Evolutionary conservation across 306 rosid species (phyloP), one percentile per base, ranked within the genome.

Genomic region (Trifolium repens): DNA sequence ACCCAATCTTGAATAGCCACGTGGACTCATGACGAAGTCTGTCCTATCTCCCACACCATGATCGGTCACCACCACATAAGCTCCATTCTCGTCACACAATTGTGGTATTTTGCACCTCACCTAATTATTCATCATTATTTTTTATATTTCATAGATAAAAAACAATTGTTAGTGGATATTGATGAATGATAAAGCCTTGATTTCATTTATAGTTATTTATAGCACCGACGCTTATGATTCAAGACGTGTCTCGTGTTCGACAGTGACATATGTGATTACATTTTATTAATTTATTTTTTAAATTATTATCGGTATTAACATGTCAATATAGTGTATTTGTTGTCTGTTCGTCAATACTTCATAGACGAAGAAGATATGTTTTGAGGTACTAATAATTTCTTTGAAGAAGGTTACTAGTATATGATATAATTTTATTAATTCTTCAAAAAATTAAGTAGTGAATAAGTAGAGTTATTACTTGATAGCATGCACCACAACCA

Each of bases 401-500:
- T 12, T 4, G 16, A 12, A 46, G 52, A 46, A 32, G 6, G 35
- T 32, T 32, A 32, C 35, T 32, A 4, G n/a, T 46, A 44, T 27
- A 2, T 44, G 14, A 44, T 44, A 11, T 12, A 46, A 37, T 0
- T 30, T 3, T 30, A 0, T 30, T 30, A 30, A 30, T 30, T 37
- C 7, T 37, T 37, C 40, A 37, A 35, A 7, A 43, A 44, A 32
- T 68, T 8, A 50, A 39, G 11, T 16, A 14, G 44, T 54, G 12
- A 30, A 30, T 19, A 5, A 46, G 79, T 42, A 17, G 58, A 37
- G 6, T 30, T 61, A 89, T 37, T 69, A 91, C 98, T 88, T 92
- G 93, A 64, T 94, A 94, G 75, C 99, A 94, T 64, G 88, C 96
- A 72, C 99, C 99, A 67, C 97, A 94, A 24, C 96, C 99, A 72